Evolutionary conservation across 2,329 filamentous ascomycete species (phyloP).

Genomic region (Metarhizium rileyi): DNA sequence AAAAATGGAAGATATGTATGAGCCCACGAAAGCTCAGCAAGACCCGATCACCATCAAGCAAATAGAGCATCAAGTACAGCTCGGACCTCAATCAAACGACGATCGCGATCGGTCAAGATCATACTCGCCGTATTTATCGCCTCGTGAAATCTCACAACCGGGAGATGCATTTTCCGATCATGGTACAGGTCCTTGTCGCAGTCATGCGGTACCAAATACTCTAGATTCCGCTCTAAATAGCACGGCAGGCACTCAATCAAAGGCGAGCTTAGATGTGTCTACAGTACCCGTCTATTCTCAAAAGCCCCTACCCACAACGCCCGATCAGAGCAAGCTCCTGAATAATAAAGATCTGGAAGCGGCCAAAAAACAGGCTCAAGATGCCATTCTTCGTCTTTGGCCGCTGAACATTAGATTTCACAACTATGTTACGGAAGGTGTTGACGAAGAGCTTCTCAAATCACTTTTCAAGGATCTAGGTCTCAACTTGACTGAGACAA

Average conservation of each 20-base stretch:
- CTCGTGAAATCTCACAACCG: constrained; percentile 28
- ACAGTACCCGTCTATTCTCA: neutral
- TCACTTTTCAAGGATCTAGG: constrained; percentile 60
- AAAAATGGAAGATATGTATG: constrained; percentile 49
- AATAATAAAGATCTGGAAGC: constrained; percentile 19
- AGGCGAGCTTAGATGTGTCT: neutral
- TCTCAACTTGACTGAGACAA: constrained; percentile 31
- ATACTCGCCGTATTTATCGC: constrained; percentile 43
- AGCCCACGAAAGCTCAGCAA: constrained; percentile 21
- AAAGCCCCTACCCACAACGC: neutral
- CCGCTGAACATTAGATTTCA: constrained; percentile 62
- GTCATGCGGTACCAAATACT: neutral
- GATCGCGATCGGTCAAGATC: constrained; percentile 37
- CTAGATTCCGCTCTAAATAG: neutral
- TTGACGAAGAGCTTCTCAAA: constrained; percentile 53
- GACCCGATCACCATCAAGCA: neutral
- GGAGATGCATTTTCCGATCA: neutral
- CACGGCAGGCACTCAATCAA: neutral
- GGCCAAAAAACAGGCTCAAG: constrained; percentile 50
- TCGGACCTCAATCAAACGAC: neutral
- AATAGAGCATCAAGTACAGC: neutral
- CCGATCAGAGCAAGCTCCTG: neutral
- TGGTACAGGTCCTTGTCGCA: neutral
- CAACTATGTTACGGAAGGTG: constrained; percentile 63
- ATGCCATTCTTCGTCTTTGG: constrained; percentile 56